Base-by-base conservation (phyloP, 108 stramenopile species). In the Fistulifera solaris region DNA sequence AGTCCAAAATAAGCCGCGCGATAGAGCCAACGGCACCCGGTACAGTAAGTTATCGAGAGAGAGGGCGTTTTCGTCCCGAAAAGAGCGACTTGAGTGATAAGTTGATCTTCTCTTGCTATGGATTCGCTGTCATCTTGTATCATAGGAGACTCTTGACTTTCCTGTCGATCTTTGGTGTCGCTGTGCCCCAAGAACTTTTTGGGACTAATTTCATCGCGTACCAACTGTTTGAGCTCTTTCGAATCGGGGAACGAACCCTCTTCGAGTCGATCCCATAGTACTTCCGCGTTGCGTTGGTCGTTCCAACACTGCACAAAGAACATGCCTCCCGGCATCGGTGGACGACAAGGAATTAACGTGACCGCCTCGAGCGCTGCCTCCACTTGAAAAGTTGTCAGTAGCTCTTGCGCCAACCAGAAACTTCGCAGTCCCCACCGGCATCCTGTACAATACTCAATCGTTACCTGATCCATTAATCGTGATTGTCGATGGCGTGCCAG, bases 371-470 rank as follows among this genome's bases (percentile, higher is more conserved):
- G 55, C 31, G 43, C 44, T 1, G 47, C 0, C 42, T 81, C 80
- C 39, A 77, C 45, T 26, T 66, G 44, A 65, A 84, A 87, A 16
- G 83, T 86, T 24, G 75, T 80, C n/a, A 94, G 52, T 15, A 89
- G 52, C 64, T 93, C 92, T 19, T 84, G 77, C 8, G 87, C 85
- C 40, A 82, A 59, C 83, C 83, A 94, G 19, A 76, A 72, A 21
- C 74, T 45, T 21, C 83, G 77, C 4, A 85, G 45, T 76, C 86
- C 72, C 93, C 93, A 90, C 35, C 80, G 75, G 25, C 85, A 85
- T 10, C 85, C 86, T 13, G 81, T 74, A 54, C 87, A 90, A 55
- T 87, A 94, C 58, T 81, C 80, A 38, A 94, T 85, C 11, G 67
- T 52, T n/a, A 86, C 55, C 5, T 69, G 58, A 48, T 45, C 16